These are phyloP conservation scores for Pachyrhizus erosus DNA, from an alignment of 306 rosid genomes.

Conservation along the genomic window DNA sequence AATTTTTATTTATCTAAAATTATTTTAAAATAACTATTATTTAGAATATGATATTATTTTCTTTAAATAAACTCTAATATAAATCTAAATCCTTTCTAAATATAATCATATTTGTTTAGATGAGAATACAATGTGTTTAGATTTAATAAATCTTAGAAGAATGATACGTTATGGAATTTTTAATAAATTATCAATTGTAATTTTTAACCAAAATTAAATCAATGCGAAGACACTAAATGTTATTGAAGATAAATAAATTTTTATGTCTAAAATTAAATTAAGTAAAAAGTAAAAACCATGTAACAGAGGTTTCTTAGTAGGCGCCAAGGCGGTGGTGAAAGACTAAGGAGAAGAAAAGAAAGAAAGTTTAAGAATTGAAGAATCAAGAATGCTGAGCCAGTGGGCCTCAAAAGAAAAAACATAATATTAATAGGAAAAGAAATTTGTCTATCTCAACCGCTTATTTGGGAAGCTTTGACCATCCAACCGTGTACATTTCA, in stretches of 20 bases:
- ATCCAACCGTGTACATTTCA: conserved; percentile 32
- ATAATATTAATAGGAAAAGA: neutral
- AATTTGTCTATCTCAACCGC: conserved; percentile 34
- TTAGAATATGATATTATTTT: too few relatives aligned
- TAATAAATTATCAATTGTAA: too few relatives aligned
- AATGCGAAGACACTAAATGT: too few relatives aligned
- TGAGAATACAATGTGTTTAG: too few relatives aligned
- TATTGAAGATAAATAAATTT: neutral
- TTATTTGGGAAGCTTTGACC: neutral
- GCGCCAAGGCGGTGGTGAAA: neutral
- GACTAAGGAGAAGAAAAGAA: neutral
- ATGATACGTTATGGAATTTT: too few relatives aligned
- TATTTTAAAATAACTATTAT: too few relatives aligned
- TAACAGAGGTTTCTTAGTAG: neutral
- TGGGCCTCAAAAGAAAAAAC: neutral
- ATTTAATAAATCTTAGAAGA: too few relatives aligned
- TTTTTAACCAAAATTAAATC: too few relatives aligned
- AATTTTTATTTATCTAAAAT: too few relatives aligned
- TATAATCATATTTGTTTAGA: too few relatives aligned
- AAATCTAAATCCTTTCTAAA: too few relatives aligned
- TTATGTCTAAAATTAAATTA: neutral
- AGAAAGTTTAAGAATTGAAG: neutral
- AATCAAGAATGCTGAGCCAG: neutral
- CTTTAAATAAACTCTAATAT: too few relatives aligned
- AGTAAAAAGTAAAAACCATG: neutral